These are phyloP conservation scores for Roridomyces roridus DNA, from an alignment of 768 basidiomycete genomes.

Conservation along the genomic window DNA sequence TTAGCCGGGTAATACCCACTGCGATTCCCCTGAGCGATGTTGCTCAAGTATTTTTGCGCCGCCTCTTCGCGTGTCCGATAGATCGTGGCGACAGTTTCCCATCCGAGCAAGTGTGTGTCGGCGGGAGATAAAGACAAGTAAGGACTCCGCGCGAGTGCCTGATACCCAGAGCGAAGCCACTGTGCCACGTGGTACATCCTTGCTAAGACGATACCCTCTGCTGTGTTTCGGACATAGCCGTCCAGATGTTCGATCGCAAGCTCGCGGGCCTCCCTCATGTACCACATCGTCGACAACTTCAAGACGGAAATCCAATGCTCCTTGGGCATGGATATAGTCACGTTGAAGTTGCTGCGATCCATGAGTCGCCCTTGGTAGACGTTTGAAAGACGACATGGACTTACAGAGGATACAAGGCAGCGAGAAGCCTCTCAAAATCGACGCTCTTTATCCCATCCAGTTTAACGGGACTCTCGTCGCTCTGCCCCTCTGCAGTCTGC, in stretches of 20 bases:
- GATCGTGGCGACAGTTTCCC: neutral
- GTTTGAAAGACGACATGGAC: neutral
- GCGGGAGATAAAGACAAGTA: neutral
- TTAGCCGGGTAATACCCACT: no score
- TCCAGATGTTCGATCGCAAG: neutral
- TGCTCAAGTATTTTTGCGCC: no score
- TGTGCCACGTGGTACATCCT: neutral
- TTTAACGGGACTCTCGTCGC: no score
- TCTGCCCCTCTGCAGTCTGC: neutral
- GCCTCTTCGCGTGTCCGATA: neutral
- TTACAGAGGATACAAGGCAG: no score
- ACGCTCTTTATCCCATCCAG: no score
- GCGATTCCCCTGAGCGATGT: no score
- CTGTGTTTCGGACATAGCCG: neutral
- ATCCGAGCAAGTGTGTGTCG: neutral
- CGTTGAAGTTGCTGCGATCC: neutral
- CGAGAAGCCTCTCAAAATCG: no score
- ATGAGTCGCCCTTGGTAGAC: no score
- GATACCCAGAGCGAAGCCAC: neutral
- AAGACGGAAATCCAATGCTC: conserved; percentile 3
- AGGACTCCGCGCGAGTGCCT: neutral
- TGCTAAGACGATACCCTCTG: neutral
- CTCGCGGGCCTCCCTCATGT: neutral
- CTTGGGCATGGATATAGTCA: neutral
- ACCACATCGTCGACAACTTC: neutral